Conservation (phyloP, 1,284 basidiomycete genomes). For the Porogramme epimiltina region DNA sequence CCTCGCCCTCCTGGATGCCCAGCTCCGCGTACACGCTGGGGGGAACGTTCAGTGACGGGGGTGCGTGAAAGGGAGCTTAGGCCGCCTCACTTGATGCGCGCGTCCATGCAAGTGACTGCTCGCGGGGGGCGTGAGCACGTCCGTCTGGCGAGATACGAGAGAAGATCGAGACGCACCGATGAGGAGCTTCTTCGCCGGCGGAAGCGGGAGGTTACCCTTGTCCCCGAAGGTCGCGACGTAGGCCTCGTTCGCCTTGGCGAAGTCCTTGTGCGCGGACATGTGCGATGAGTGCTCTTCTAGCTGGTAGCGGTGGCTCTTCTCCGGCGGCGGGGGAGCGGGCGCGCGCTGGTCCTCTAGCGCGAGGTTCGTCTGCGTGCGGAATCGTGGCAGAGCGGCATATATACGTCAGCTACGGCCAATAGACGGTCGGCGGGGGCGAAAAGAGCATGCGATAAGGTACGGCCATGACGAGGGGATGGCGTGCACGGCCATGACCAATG, state of each 20-base stretch:
- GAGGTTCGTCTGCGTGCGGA: background rate
- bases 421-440: background rate
- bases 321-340: background rate
- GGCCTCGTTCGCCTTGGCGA: slow-evolving; percentile 37
- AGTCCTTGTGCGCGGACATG: slow-evolving; percentile 34
- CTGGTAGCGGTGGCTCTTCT: slow-evolving; percentile 5
- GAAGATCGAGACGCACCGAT: slow-evolving; percentile 39
- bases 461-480: slow-evolving; percentile 17
- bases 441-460: background rate
- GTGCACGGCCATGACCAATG: slow-evolving; percentile 1
- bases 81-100: slow-evolving; percentile 48
- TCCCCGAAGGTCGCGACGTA: slow-evolving; percentile 48
- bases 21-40: slow-evolving; percentile 57
- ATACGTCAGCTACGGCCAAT: background rate
- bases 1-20: slow-evolving; percentile 64
- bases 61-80: background rate
- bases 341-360: slow-evolving; percentile 16
- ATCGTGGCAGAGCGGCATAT: background rate
- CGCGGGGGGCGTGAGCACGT: background rate
- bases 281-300: slow-evolving; percentile 3
- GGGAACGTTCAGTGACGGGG: background rate
- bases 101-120: slow-evolving; percentile 72
- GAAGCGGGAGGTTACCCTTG: slow-evolving; percentile 47
- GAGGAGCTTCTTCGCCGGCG: slow-evolving; percentile 52
- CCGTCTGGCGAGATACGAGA: background rate